Base-by-base conservation (phyloP, 345 rosid genomes). In the Syzygium aromaticum region DNA sequence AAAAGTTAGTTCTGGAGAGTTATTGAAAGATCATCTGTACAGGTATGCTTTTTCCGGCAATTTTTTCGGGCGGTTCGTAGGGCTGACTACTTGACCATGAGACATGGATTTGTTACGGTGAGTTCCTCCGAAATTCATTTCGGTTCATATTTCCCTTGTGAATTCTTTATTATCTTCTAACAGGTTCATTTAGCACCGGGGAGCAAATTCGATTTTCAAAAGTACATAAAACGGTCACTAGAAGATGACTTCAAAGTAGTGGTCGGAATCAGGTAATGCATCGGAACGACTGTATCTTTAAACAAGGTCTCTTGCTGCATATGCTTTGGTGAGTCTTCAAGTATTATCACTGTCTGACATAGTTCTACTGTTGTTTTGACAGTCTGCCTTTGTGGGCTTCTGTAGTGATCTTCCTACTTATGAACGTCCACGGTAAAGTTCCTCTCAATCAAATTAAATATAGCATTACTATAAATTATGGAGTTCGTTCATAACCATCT, bases 191-290 rank as follows among this genome's bases (percentile, higher is more conserved):
- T 96, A 89, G 92, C 97, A 51, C 97, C 98, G 0, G 97, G 98
- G 61, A 95, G 89, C 90, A 96, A 91, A 90, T 98, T 98, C 88
- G 91, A 98, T 91, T 98, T 98, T 85, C 99, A 95, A 87, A 95
- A 98, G 85, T 98, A 98, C 84, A 98, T 98, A 88, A 95, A 93
- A 92, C 91, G 95, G 87, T 95, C 99, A 84, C 88, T 98, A 33
- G 99, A 98, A 91, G 99, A 98, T 38, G 99, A 98, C 91, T 96
- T 98, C 87, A 98, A 98, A 92, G 95, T 95, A 86, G 97, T 96
- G 17, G 99, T 98, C 3, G 99, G 98, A 87, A 98, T 96, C 90
- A 95, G 94, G 99, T 95, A 92, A 87, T 84, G 22, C 78, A 73
- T 33, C 19, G 38, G 63, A 54, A 78, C 51, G 21, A 25, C 28